Percentiles rank a stretch among this genome's conserved stretches.
Conservation (phyloP, 2,329 filamentous ascomycete species). For the Emergomyces orientalis region DNA sequence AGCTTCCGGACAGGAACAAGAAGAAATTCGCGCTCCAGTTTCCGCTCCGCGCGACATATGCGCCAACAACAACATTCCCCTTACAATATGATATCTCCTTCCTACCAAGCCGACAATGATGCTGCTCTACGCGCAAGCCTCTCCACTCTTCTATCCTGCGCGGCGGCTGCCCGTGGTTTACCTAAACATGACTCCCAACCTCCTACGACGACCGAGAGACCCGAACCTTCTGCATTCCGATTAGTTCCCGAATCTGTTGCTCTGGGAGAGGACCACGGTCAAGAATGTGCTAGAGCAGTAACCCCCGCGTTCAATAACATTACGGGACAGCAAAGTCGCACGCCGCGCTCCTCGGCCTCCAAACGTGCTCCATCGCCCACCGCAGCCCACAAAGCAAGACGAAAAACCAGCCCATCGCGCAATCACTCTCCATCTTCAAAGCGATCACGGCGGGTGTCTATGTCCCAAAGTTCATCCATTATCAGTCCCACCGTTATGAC, state of each 20-base stretch:
- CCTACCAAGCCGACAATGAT: conserved; percentile 79
- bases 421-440: conserved; percentile 33
- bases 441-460: conserved; percentile 27
- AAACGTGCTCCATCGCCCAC: conserved; percentile 19
- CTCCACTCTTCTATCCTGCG: conserved; percentile 92
- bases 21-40: conserved; percentile 31
- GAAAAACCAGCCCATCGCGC: conserved; percentile 29
- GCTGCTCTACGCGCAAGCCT: conserved; percentile 84
- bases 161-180: conserved; percentile 74
- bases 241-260: conserved; percentile 53
- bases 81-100: conserved; percentile 62
- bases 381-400: conserved; percentile 14
- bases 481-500: conserved; percentile 54
- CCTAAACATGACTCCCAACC: conserved; percentile 48
- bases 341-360: conserved; percentile 6
- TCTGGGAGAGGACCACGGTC: conserved; percentile 23
- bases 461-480: conserved; percentile 25
- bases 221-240: conserved; percentile 43
- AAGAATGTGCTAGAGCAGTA: conserved; percentile 12
- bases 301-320: neutral
- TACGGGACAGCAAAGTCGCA: neutral
- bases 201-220: conserved; percentile 18
- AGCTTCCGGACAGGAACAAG: conserved; percentile 28
- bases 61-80: conserved; percentile 43
- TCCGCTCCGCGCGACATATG: conserved; percentile 32